A percentile compares a stretch with the other conserved stretches of the same genome.
phyloP scores from a whole-genome alignment of 169 alveolate species.

The Theileria annulata region DNA sequence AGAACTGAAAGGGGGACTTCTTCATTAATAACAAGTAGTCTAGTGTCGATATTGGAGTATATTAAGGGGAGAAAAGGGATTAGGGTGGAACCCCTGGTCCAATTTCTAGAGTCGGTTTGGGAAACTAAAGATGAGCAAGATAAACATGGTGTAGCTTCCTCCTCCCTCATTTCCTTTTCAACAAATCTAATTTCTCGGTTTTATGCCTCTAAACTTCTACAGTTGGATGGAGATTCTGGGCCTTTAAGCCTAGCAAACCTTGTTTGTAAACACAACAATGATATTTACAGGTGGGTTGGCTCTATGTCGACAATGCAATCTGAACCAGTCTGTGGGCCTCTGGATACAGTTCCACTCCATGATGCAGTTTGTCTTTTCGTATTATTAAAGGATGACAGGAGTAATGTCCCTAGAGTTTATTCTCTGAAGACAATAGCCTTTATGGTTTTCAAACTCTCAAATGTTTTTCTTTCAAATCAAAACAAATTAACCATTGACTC shows the following conservation, averaged over 20 bases:
- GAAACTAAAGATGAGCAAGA: slow-evolving; percentile 10
- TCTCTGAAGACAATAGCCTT: slow-evolving; percentile 19
- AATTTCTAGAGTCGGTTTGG: slow-evolving; percentile 16
- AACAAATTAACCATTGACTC: not conserved
- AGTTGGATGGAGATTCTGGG: not conserved
- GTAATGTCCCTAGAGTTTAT: slow-evolving; percentile 51
- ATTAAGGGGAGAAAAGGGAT: not conserved
- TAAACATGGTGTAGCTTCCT: slow-evolving; percentile 10
- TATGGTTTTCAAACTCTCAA: slow-evolving; percentile 53
- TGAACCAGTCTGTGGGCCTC: slow-evolving; percentile 14
- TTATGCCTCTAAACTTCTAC: not conserved
- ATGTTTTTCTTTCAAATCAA: slow-evolving; percentile 28
- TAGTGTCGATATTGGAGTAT: slow-evolving; percentile 13
- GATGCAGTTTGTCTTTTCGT: slow-evolving; percentile 51
- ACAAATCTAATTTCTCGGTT: not conserved
- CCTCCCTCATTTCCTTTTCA: slow-evolving; percentile 12
- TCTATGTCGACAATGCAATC: slow-evolving; percentile 16
- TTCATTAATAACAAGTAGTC: slow-evolving; percentile 11
- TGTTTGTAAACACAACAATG: slow-evolving; percentile 34
- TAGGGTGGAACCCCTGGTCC: not conserved
- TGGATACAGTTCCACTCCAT: slow-evolving; percentile 43
- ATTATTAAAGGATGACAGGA: slow-evolving; percentile 13
- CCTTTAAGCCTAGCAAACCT: slow-evolving; percentile 18
- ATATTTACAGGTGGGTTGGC: slow-evolving; percentile 34
- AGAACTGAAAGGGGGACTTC: slow-evolving; percentile 29